A percentile compares a stretch with the other conserved stretches of the same genome.
These are phyloP conservation scores for Beauveria australis DNA, from an alignment of 2,329 filamentous ascomycete genomes.

Conservation along the genomic window DNA sequence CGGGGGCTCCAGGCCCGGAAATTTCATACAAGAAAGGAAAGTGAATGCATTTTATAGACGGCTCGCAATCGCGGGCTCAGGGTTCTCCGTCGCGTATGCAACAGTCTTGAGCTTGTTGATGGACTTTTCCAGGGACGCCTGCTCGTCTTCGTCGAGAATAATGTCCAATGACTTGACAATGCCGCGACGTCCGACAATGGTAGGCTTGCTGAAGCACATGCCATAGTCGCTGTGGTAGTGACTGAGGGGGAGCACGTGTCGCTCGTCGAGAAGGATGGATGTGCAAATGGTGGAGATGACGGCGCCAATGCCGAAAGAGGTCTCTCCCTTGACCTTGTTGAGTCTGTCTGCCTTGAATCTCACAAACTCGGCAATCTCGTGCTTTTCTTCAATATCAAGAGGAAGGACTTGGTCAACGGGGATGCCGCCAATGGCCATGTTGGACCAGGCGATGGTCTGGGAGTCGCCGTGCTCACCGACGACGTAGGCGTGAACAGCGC, in stretches of 20 bases:
- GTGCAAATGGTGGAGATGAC: conserved; percentile 40
- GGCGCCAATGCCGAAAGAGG: conserved; percentile 40
- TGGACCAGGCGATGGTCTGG: conserved; percentile 18
- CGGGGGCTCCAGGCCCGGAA: conserved; percentile 1
- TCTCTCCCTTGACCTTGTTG: conserved; percentile 36
- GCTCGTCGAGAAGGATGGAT: conserved; percentile 40
- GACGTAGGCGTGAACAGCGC: conserved; percentile 16
- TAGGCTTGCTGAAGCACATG: conserved; percentile 42
- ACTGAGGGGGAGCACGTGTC: conserved; percentile 38
- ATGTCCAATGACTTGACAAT: conserved; percentile 19
- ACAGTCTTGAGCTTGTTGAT: conserved; percentile 11
- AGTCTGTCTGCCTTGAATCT: conserved; percentile 35
- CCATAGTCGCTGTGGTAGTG: conserved; percentile 38
- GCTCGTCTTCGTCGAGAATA: conserved; percentile 7
- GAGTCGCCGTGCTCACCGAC: conserved; percentile 18
- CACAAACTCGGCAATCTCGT: conserved; percentile 39
- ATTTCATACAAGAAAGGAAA: not conserved
- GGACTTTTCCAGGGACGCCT: conserved; percentile 10
- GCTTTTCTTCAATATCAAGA: conserved; percentile 35
- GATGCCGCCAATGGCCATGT: conserved; percentile 16
- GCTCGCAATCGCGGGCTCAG: conserved; percentile 4
- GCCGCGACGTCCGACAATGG: conserved; percentile 37
- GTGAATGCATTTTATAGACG: conserved; percentile 5
- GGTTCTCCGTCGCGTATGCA: conserved; percentile 8
- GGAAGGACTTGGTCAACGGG: conserved; percentile 13